Conservation (phyloP, 2,329 filamentous ascomycete species). For the Exophiala spinifera region DNA sequence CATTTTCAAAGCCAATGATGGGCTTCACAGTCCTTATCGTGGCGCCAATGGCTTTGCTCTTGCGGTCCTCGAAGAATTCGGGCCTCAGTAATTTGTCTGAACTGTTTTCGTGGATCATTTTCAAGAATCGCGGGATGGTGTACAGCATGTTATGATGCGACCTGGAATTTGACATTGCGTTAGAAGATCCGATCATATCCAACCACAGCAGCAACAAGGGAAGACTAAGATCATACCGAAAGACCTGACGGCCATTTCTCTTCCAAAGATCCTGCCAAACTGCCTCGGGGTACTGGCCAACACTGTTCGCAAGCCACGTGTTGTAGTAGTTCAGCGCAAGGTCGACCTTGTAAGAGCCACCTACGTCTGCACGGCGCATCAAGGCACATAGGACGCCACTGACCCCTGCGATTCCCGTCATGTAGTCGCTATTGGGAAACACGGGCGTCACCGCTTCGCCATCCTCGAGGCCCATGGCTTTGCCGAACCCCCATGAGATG, state of each 20-base stretch:
- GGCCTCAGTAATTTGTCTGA: constrained; percentile 43
- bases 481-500: constrained; percentile 36
- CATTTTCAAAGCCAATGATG: constrained; percentile 40
- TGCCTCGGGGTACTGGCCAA: constrained; percentile 40
- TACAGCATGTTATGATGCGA: constrained; percentile 48
- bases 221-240: constrained; percentile 39
- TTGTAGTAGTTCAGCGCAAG: constrained; percentile 36
- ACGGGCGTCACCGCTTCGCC: constrained; percentile 41
- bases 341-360: constrained; percentile 34
- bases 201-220: neutral
- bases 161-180: constrained; percentile 1
- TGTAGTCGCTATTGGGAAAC: constrained; percentile 60
- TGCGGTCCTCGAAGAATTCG: constrained; percentile 48
- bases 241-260: constrained; percentile 47
- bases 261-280: constrained; percentile 51
- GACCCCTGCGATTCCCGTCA: constrained; percentile 68
- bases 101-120: constrained; percentile 41
- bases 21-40: constrained; percentile 45
- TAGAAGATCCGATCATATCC: neutral
- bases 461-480: constrained; percentile 34
- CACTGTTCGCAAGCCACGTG: constrained; percentile 41
- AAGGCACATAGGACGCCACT: constrained; percentile 64
- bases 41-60: constrained; percentile 38
- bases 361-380: constrained; percentile 58
- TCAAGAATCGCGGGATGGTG: constrained; percentile 41